Percentiles rank a stretch among this genome's conserved stretches.
Conservation (phyloP, 768 basidiomycete species). For the Boletus subparvulus region DNA sequence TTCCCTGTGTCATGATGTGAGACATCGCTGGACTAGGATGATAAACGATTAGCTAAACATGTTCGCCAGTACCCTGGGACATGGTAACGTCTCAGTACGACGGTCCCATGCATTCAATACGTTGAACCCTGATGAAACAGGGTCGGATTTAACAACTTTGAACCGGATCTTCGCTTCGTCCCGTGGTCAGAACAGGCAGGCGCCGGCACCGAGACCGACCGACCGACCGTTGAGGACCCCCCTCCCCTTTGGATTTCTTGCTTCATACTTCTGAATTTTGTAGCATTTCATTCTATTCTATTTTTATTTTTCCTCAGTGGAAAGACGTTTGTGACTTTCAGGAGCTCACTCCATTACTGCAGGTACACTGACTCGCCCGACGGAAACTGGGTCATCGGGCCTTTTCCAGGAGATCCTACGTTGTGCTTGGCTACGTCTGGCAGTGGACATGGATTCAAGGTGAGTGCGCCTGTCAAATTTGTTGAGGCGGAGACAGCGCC, state of each 20-base stretch:
- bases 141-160: neutral
- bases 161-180: neutral
- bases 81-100: too few relatives aligned
- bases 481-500: neutral
- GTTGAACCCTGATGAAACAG: neutral
- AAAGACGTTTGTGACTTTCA: neutral
- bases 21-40: neutral
- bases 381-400: conserved; percentile 88
- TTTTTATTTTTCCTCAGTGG: neutral
- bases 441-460: conserved; percentile 89
- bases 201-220: neutral
- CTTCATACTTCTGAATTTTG: neutral
- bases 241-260: neutral
- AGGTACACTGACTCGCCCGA: conserved; percentile 92
- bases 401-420: conserved; percentile 53
- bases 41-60: neutral
- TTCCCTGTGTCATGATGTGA: neutral
- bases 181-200: neutral
- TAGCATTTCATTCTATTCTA: conserved; percentile 3
- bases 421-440: conserved; percentile 85
- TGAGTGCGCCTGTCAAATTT: conserved; percentile 20
- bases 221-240: conserved; percentile 11
- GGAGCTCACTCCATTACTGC: neutral
- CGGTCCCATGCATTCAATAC: neutral
- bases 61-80: too few relatives aligned